Conservation (phyloP, 768 basidiomycete genomes). For the Collybia mongolica region DNA sequence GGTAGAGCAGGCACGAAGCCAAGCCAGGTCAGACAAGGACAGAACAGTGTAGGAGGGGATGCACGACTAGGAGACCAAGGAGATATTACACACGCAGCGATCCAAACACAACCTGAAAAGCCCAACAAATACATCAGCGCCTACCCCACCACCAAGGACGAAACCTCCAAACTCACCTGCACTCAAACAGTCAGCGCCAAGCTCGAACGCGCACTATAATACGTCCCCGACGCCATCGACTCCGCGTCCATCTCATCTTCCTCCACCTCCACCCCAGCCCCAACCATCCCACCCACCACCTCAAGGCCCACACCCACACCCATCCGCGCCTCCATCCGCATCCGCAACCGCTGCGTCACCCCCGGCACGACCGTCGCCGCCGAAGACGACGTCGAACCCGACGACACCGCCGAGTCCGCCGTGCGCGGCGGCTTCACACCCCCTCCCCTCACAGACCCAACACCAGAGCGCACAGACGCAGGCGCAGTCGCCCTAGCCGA, state of each 20-base stretch:
- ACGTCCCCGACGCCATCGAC: slow-evolving; percentile 7
- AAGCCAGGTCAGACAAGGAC: too few relatives aligned
- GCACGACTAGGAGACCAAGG: too few relatives aligned
- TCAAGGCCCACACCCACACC: neutral
- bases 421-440: slow-evolving; percentile 7
- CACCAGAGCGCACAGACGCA: too few relatives aligned
- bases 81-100: too few relatives aligned
- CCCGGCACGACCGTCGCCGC: slow-evolving; percentile 6
- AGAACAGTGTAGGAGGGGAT: too few relatives aligned
- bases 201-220: slow-evolving; percentile 12
- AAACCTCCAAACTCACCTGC: too few relatives aligned
- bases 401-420: slow-evolving; percentile 4
- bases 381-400: slow-evolving; percentile 1
- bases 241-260: neutral
- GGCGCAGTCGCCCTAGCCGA: too few relatives aligned
- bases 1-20: too few relatives aligned
- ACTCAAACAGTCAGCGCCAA: neutral
- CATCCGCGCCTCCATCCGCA: neutral
- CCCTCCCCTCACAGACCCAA: neutral
- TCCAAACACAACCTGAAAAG: too few relatives aligned
- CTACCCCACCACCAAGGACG: too few relatives aligned
- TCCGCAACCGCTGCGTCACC: neutral
- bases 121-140: too few relatives aligned
- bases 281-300: neutral
- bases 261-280: neutral